Base-by-base conservation (phyloP, 2,329 filamentous ascomycete species). In the Metarhizium guizhouense region DNA sequence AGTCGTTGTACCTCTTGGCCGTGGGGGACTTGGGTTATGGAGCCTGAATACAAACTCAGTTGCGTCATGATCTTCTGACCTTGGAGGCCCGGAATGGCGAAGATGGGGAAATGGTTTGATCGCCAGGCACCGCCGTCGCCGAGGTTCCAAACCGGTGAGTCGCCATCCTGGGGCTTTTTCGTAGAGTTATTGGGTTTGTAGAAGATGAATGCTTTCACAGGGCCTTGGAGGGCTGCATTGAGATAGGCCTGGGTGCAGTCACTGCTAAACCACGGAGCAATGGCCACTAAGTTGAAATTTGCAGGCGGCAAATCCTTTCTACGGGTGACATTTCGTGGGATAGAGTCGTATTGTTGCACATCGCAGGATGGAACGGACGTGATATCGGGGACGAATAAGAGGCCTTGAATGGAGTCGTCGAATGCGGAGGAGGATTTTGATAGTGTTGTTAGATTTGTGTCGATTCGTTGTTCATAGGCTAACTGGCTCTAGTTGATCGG, bases 371-470 rank as follows among this genome's bases (percentile, higher is more conserved):
- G 79, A 55, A 76, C 68, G 11, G 65, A 56, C 6, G 72, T 67
- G 45, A 96, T 77, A 57, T 85, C 82, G 4, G 93, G 94, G 2
- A 95, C 87, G 68, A 94, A 97, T 56, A 97, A 79, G 16, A 96
- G 80, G 58, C 93, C 93, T 60, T 83, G 81, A 40, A 94, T 83
- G 54, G 82, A 74, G 54, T 80, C 80, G 60, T 85, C 82, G 43
- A 76, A 69, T 8, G 76, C 76, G 53, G 82, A 77, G 66, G 83
- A 84, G 58, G 83, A 87, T 36, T 80, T 83, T 3, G 88, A 88
- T 14, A 96, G 76, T 0, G 90, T 95, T 48, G 85, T 88, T 53
- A 96, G 80, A 63, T 88, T 87, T 56, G 70, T 70, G 20, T 67
- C 62, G 54, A 82, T 68, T 48, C 73, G 72, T 57, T 77, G 72